Conservation (phyloP, 441 rosid species). For the Pelargonium exstipulatum region DNA sequence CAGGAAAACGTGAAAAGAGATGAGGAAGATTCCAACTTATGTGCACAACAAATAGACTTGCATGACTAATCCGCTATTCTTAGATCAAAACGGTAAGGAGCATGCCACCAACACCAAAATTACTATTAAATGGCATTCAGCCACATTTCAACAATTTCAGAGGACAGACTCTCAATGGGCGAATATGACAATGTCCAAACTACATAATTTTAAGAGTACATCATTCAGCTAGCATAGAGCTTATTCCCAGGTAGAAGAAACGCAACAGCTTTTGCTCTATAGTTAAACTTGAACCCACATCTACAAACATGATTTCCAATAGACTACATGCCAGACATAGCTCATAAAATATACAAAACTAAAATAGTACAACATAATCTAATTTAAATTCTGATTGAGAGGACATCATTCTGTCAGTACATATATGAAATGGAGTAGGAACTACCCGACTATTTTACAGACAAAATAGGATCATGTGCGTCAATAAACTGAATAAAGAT, state of each 20-base stretch:
- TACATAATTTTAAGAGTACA: not conserved
- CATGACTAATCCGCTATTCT: not conserved
- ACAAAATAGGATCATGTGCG: not conserved
- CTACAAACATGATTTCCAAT: not conserved
- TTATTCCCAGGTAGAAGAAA: slow-evolving; percentile 2
- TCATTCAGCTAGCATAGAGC: not conserved
- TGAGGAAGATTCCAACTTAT: not conserved
- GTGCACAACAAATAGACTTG: not conserved
- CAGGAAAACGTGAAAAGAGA: not conserved
- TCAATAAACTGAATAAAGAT: not conserved
- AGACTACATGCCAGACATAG: not conserved
- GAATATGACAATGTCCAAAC: not conserved
- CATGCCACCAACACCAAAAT: not conserved
- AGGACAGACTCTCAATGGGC: slow-evolving; percentile 4
- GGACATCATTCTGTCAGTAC: not conserved
- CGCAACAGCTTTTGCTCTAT: not conserved
- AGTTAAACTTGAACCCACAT: not conserved
- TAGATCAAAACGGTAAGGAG: not conserved
- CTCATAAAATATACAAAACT: not conserved
- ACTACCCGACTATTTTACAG: not conserved
- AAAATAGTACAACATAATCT: not conserved
- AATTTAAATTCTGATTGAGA: not conserved
- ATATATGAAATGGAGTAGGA: not conserved
- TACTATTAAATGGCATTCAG: not conserved
- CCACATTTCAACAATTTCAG: not conserved